Evolutionary conservation across 108 stramenopile species (phyloP), one percentile per base, ranked within the genome.

Genomic region (Cyclotella atomus): DNA sequence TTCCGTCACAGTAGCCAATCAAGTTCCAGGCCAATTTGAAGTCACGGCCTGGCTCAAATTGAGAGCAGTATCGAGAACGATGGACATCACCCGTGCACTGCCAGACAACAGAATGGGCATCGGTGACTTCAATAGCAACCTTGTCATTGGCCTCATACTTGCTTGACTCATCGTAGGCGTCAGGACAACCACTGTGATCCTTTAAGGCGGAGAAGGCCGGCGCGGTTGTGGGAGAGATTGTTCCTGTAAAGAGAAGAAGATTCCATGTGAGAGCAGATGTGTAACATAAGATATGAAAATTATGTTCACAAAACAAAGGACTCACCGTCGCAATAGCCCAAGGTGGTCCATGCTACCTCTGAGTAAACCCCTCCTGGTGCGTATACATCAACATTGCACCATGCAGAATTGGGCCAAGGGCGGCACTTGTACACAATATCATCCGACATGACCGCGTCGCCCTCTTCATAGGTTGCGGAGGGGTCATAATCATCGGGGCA

Each of bases 401-500:
- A 41, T 3, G 34, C 36, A 21, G 60, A 61, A 7, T 36, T 61
- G 20, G 60, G 60, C 38, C 60, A 36, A 3, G 20, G 8, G 20
- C 20, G 60, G 60, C 60, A 61, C 21, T 61, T 0, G 15, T 41
- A 41, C 0, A 61, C 60, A 61, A 61, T 36, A 23, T 21, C 36
- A 2, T 61, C 21, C 20, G 41, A 16, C 60, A 24, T 12, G 2
- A 68, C 70, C 12, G 29, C 46, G 21, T 70, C 70, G 16, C 43
- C 43, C 0, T 7, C 70, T 32, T 46, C 57, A 34, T 70, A 70
- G 7, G 28, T 47, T 0, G 15, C 27, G 21, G 34, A 10, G 21
- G 7, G 20, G 20, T 44, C 43, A 24, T 33, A 70, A 2, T 20
- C 57, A 17, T 21, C 57, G 6, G 70, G 70, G 46, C 70, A 70